Conservation (phyloP, 2,329 filamentous ascomycete species). For the Beauveria australis region DNA sequence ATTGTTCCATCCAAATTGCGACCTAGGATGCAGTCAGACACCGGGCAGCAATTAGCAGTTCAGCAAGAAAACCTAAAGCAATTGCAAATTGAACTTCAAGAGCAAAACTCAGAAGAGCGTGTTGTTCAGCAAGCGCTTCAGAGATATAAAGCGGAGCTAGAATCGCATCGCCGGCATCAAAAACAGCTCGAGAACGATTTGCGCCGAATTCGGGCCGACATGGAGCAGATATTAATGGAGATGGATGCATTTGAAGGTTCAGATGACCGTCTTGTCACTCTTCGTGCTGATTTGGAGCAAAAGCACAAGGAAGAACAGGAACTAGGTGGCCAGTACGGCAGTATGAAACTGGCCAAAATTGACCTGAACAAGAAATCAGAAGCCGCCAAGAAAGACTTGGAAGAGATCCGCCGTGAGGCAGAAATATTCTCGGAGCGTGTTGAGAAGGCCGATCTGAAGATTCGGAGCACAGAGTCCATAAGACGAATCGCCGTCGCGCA, state of each 20-base stretch:
- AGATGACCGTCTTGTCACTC: slow-evolving; percentile 54
- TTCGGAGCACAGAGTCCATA: slow-evolving; percentile 37
- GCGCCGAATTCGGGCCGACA: slow-evolving; percentile 52
- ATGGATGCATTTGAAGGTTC: slow-evolving; percentile 60
- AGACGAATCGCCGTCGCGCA: slow-evolving; percentile 46
- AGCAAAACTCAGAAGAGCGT: slow-evolving; percentile 41
- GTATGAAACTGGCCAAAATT: slow-evolving; percentile 39
- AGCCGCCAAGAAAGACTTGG: slow-evolving; percentile 28
- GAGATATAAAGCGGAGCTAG: slow-evolving; percentile 36
- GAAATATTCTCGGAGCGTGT: slow-evolving; percentile 37
- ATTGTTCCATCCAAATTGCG: slow-evolving; percentile 39
- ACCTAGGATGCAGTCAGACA: slow-evolving; percentile 74
- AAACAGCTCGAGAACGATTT: slow-evolving; percentile 41
- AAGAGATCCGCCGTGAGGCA: slow-evolving; percentile 27
- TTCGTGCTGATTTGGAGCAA: slow-evolving; percentile 50
- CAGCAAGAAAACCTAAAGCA: slow-evolving; percentile 43
- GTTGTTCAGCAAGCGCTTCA: slow-evolving; percentile 39
- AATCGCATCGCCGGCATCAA: slow-evolving; percentile 32
- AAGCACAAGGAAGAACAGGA: slow-evolving; percentile 40
- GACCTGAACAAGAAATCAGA: slow-evolving; percentile 38
- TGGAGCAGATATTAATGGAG: slow-evolving; percentile 43
- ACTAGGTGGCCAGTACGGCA: slow-evolving; percentile 47
- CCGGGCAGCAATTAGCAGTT: slow-evolving; percentile 54
- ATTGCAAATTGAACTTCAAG: slow-evolving; percentile 45
- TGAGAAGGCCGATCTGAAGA: slow-evolving; percentile 48